Conservation (phyloP, 352 stramenopile species). For the Globisporangium nodosum region DNA sequence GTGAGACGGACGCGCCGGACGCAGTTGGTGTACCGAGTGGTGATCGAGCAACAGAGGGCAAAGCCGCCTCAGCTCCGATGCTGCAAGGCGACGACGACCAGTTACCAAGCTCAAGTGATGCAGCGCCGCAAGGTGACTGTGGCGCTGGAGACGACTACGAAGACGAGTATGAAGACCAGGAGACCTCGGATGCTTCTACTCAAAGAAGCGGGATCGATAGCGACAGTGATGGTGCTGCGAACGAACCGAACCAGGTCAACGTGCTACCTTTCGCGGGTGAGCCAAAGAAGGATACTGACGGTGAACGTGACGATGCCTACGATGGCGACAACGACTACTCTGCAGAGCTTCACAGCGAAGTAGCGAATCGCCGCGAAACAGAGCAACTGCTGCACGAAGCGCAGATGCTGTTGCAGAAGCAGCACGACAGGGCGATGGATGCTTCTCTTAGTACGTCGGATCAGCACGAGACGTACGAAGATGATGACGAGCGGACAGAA, state of each 20-base stretch:
- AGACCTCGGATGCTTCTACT: not conserved
- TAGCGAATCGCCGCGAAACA: slow-evolving; percentile 26
- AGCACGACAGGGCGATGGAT: slow-evolving; percentile 4
- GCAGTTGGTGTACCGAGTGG: too few species aligned
- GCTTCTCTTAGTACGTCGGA: not conserved
- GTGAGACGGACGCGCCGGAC: too few species aligned
- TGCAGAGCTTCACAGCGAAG: slow-evolving; percentile 7
- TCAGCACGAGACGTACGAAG: not conserved
- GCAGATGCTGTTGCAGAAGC: slow-evolving; percentile 23
- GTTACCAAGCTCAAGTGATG: not conserved
- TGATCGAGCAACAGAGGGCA: not conserved
- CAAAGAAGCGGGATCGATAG: not conserved
- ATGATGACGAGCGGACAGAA: too few species aligned
- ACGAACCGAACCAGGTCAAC: not conserved
- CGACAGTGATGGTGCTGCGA: not conserved
- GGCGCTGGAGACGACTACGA: not conserved
- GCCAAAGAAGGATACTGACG: slow-evolving; percentile 2
- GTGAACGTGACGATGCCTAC: slow-evolving; percentile 5
- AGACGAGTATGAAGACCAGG: not conserved
- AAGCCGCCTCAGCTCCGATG: not conserved
- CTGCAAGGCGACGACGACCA: not conserved
- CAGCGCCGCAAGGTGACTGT: not conserved
- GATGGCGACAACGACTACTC: slow-evolving; percentile 10
- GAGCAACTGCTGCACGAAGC: slow-evolving; percentile 35
- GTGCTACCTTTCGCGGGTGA: not conserved